Percentiles rank a stretch among this genome's conserved stretches.
These are phyloP conservation scores for Calcarisporium arbuscula DNA, from an alignment of 2,329 filamentous ascomycete species.

Conservation along the genomic window DNA sequence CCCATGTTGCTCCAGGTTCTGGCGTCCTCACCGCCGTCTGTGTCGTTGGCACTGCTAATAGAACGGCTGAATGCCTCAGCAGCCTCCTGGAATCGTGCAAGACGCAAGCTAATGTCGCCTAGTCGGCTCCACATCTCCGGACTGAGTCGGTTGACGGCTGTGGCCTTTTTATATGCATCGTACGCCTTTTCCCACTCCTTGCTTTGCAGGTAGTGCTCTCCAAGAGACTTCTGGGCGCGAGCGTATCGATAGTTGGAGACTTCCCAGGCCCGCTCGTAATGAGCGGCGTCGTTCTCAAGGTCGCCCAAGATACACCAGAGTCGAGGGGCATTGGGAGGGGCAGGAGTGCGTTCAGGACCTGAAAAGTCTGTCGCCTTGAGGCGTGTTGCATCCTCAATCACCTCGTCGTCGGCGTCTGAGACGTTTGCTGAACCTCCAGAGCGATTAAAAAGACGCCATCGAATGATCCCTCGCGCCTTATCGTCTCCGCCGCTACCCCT, in stretches of 20 bases:
- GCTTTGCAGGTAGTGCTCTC: slow-evolving; percentile 64
- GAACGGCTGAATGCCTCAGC: slow-evolving; percentile 77
- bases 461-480: slow-evolving; percentile 70
- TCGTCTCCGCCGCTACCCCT: slow-evolving; percentile 60
- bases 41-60: slow-evolving; percentile 55
- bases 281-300: slow-evolving; percentile 63
- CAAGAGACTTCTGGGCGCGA: slow-evolving; percentile 80
- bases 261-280: slow-evolving; percentile 85
- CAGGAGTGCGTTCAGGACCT: slow-evolving; percentile 60
- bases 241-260: slow-evolving; percentile 76
- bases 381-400: slow-evolving; percentile 42
- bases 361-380: slow-evolving; percentile 47
- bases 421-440: slow-evolving; percentile 29
- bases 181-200: slow-evolving; percentile 64
- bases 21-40: slow-evolving; percentile 77
- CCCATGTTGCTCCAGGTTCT: slow-evolving; percentile 95
- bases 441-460: slow-evolving; percentile 71
- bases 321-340: slow-evolving; percentile 76
- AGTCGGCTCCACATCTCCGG: slow-evolving; percentile 83
- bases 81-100: slow-evolving; percentile 70
- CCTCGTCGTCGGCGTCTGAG: slow-evolving; percentile 40
- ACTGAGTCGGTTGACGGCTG: slow-evolving; percentile 74
- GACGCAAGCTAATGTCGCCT: slow-evolving; percentile 78
- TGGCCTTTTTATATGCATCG: slow-evolving; percentile 70
- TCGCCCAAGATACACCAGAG: slow-evolving; percentile 93